Evolutionary conservation across 2,329 filamentous ascomycete genomes (phyloP).

Genomic region (Phialophora tarda): DNA sequence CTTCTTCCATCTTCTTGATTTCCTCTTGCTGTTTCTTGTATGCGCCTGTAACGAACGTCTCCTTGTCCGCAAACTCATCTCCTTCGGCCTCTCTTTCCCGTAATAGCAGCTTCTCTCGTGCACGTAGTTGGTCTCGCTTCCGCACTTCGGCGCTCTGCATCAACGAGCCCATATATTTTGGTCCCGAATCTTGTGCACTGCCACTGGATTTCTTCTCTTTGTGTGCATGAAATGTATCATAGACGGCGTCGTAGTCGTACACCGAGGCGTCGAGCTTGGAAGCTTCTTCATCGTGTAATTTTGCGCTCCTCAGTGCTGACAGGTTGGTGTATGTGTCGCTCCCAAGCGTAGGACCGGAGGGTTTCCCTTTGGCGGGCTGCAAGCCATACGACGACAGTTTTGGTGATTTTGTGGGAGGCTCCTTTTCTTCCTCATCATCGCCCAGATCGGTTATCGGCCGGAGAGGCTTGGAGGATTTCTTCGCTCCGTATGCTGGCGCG

Average conservation of each 20-base stretch:
- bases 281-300: conserved; percentile 52
- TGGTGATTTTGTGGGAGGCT: conserved; percentile 45
- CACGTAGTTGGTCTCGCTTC: conserved; percentile 67
- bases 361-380: conserved; percentile 37
- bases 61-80: conserved; percentile 70
- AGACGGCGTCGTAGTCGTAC: conserved; percentile 58
- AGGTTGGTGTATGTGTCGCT: conserved; percentile 51
- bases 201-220: conserved; percentile 40
- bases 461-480: conserved; percentile 41
- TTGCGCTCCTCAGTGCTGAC: conserved; percentile 53
- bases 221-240: conserved; percentile 53
- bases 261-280: conserved; percentile 54
- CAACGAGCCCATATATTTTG: conserved; percentile 67
- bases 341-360: conserved; percentile 15
- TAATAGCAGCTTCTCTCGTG: conserved; percentile 65
- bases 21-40: conserved; percentile 71
- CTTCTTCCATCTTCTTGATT: conserved; percentile 61
- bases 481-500: conserved; percentile 28
- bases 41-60: conserved; percentile 69
- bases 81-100: conserved; percentile 68
- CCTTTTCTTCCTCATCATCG: conserved; percentile 33
- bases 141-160: conserved; percentile 65
- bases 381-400: conserved; percentile 36
- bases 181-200: conserved; percentile 42
- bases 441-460: conserved; percentile 26